Base-by-base conservation (phyloP, 257 asterid genomes). In the Salvia splendens region DNA sequence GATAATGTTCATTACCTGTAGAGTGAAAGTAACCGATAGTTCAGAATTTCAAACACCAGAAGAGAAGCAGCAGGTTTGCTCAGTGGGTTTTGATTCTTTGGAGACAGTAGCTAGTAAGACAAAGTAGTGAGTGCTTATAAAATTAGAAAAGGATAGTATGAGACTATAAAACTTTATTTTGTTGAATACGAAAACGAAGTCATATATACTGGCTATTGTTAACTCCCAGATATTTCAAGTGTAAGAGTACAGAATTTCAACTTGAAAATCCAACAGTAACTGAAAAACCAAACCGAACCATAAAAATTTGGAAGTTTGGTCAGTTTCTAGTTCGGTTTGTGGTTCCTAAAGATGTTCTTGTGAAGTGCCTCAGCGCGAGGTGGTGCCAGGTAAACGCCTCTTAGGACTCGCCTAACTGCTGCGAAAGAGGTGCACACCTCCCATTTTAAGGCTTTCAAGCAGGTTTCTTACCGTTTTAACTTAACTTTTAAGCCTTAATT, bases 1-100 rank as follows among this genome's bases (percentile, higher is more conserved):
- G 35, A 35, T n/a, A 69, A 73, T 14, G 46, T 64, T 14, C 47
- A 24, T 74, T 57, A 89, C 99, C 99, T 91, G 93, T 93, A 93
- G 30, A 93, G 84, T 16, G 96, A 83, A 82, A 93, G 97, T 79
- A 93, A 81, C 57, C 99, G 99, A 66, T 86, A 93, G 84, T 93
- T 93, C 73, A 93, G 76, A 77, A 93, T 85, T 80, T 93, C 99
- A 82, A 93, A 91, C 74, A 93, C 84, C 87, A 93, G 82, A 73
- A 90, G 68, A 51, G 86, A 78, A 70, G 92, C 88, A 74, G 95
- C 95, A 67, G 97, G 95, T 85, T 84, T 93, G 79, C 83, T 81
- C 73, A 84, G 78, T 55, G 85, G 81, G 71, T 85, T 65, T 69
- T 80, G 95, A 76, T 84, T 90, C 76, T 92, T 90, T 83, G 87